Conservation (phyloP, 768 basidiomycete species). For the Myochromella boudieri region DNA sequence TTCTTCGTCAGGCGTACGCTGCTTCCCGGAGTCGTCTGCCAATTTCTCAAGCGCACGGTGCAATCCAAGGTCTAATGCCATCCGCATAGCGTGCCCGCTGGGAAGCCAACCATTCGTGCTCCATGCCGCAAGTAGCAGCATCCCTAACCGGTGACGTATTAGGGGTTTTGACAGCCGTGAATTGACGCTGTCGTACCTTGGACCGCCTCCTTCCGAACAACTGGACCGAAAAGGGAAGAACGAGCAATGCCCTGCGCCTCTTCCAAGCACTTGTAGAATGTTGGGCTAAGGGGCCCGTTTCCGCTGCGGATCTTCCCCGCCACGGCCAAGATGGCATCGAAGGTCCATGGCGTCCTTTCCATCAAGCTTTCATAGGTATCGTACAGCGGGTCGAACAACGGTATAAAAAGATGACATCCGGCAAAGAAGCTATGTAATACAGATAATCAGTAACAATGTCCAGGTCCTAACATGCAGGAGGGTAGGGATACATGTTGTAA, state of each 20-base stretch:
- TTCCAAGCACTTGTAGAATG: conserved; percentile 89
- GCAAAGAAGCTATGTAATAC: conserved; percentile 78
- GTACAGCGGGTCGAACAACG: conserved; percentile 89
- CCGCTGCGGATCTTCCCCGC: conserved; percentile 92
- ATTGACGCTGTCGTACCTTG: conserved; percentile 57
- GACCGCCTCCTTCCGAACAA: conserved; percentile 92
- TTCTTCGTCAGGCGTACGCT: conserved; percentile 78
- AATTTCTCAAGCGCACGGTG: conserved; percentile 92
- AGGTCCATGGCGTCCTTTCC: conserved; percentile 94
- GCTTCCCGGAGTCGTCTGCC: conserved; percentile 70
- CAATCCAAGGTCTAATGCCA: conserved; percentile 91
- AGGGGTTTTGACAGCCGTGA: conserved; percentile 14
- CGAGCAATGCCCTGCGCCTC: conserved; percentile 96
- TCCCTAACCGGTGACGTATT: conserved; percentile 49
- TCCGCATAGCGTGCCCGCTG: conserved; percentile 93
- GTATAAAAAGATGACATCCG: conserved; percentile 95
- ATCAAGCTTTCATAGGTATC: conserved; percentile 92
- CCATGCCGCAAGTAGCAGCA: conserved; percentile 91
- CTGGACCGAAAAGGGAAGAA: conserved; percentile 89
- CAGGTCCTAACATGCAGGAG: conserved; percentile 21
- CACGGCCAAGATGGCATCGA: conserved; percentile 90
- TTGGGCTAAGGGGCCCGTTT: conserved; percentile 78
- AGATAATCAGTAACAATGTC: conserved; percentile 36
- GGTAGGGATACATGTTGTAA: conserved; percentile 73
- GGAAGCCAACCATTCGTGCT: conserved; percentile 94